Evolutionary conservation across 2,329 filamentous ascomycete genomes (phyloP), one percentile per base, ranked within the genome.

Genomic region (Kalmusia sp.): DNA sequence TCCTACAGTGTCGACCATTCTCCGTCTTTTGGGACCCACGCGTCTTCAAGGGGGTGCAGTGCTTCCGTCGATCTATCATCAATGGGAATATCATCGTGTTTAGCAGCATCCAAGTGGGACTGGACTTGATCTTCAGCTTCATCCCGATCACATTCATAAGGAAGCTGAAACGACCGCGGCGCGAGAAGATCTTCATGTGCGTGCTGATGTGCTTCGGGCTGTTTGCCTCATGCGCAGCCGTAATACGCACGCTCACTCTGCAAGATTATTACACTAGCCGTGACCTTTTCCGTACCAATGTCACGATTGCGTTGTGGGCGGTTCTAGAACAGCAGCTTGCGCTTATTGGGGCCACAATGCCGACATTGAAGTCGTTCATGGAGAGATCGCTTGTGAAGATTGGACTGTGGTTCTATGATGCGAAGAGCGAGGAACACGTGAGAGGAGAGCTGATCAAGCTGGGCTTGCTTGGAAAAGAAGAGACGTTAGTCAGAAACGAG

Each of bases 1-100:
- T 70, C 49, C 45, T 64, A 19, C 63, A 68, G 37, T 70, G 65
- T 54, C 54, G 57, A 5, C 67, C 65, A 0, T 68, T 65, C 53
- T 51, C 51, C 35, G 47, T 64, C 12, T 68, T 55, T 49, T 70
- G 67, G 67, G 62, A 70, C 34, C 62, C 64, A 4, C 52, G 55
- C 11, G 40, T 59, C 1, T 55, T 63, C 21, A 48, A 48, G 1
- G 31, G 39, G 1, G 64, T 63, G 4, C 21, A 45, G 19, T 69
- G 66, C 30, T 56, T 67, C 19, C 22, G 45, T 1, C 39, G 28
- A 2, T 28, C 30, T 6, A 49, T 61, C 9, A 69, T 68, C 25
- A 64, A 59, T 15, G 61, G 58, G 2, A 68, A 64, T 24, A 68
- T 69, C 27, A 50, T 67, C 11, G 47, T 59, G 0, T 63, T 65